A percentile compares a stretch with the other conserved stretches of the same genome.
phyloP scores from a whole-genome alignment of 495 filamentous ascomycete genomes.

The Darksidea phi region DNA sequence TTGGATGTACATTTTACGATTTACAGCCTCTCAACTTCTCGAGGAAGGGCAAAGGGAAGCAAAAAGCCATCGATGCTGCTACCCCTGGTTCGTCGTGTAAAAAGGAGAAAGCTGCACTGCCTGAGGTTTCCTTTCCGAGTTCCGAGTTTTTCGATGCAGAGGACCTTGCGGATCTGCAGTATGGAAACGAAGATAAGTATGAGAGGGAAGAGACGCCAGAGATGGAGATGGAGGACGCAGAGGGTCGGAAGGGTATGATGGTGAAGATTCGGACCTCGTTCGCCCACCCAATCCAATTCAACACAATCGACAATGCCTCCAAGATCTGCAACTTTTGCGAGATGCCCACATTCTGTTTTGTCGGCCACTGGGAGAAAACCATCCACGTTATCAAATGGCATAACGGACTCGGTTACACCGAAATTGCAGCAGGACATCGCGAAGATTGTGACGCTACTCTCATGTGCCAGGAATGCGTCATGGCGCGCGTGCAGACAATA shows the following conservation, averaged over 20 bases:
- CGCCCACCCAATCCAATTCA: slow-evolving; percentile 26
- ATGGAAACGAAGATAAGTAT: not conserved
- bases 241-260: slow-evolving; percentile 12
- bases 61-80: not conserved
- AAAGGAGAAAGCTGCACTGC: not conserved
- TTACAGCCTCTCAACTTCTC: not conserved
- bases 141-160: not conserved
- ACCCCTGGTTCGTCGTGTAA: no score
- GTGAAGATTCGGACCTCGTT: slow-evolving; percentile 21
- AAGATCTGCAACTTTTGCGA: slow-evolving; percentile 26
- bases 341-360: slow-evolving; percentile 12
- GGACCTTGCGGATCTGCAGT: slow-evolving; percentile 3
- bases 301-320: not conserved
- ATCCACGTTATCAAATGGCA: slow-evolving; percentile 25
- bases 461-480: slow-evolving; percentile 20
- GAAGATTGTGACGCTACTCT: not conserved
- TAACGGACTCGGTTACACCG: slow-evolving; percentile 23
- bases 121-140: not conserved
- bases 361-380: slow-evolving; percentile 14
- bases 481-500: slow-evolving; percentile 10
- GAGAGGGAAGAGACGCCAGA: slow-evolving; percentile 15
- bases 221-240: slow-evolving; percentile 12
- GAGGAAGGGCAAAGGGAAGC: slow-evolving; percentile 4
- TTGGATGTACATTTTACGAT: slow-evolving; percentile 28
- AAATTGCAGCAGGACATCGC: slow-evolving; percentile 24